Conservation (phyloP, 257 asterid genomes). For the Lavandula angustifolia region DNA sequence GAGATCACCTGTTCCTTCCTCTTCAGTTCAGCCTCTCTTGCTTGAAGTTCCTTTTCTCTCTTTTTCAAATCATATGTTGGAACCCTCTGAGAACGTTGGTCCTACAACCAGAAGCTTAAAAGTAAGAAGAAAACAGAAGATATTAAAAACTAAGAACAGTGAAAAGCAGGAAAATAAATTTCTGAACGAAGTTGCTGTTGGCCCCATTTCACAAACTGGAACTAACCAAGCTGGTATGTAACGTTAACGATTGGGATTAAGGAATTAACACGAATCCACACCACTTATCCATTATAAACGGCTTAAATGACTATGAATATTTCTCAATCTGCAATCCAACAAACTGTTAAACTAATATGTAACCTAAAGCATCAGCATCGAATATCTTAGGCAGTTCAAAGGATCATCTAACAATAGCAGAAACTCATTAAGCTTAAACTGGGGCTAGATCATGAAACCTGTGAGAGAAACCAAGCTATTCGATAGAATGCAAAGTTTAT, state of each 20-base stretch:
- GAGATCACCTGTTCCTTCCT: slow-evolving; percentile 72
- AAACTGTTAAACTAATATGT: slow-evolving; percentile 10
- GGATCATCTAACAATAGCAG: neutral
- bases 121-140: slow-evolving; percentile 22
- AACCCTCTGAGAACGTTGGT: slow-evolving; percentile 52
- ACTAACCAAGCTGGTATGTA: slow-evolving; percentile 20
- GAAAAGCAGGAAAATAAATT: neutral
- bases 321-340: slow-evolving; percentile 12
- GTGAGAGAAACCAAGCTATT: neutral
- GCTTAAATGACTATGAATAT: slow-evolving; percentile 8
- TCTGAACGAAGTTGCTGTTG: neutral
- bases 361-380: neutral
- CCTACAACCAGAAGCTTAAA: slow-evolving; percentile 46
- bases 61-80: slow-evolving; percentile 61
- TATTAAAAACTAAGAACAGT: neutral
- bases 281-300: slow-evolving; percentile 4
- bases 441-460: neutral
- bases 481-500: neutral
- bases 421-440: too few relatives aligned
- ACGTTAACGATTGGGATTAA: slow-evolving; percentile 6
- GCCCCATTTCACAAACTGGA: neutral
- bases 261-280: slow-evolving; percentile 22
- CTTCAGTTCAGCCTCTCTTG: slow-evolving; percentile 83
- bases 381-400: neutral
- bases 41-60: slow-evolving; percentile 78